A percentile compares a stretch with the other conserved stretches of the same genome.
Conservation (phyloP, 345 rosid species). For the Eucalyptus paniculata region DNA sequence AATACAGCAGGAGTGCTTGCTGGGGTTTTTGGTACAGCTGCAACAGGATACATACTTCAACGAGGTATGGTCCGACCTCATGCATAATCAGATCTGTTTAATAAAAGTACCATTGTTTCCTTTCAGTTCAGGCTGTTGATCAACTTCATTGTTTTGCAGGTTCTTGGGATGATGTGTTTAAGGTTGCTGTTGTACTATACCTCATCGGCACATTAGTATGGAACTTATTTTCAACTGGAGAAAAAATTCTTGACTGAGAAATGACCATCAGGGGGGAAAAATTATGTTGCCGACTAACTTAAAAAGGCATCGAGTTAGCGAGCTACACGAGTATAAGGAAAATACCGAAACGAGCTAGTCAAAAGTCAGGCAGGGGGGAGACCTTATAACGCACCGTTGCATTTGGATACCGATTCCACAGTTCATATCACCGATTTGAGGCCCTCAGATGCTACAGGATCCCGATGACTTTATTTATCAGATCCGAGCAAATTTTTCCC, state of each 20-base stretch:
- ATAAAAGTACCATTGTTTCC: neutral
- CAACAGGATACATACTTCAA: conserved; percentile 90
- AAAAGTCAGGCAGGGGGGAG: neutral
- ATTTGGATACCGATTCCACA: neutral
- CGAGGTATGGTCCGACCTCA: conserved; percentile 25
- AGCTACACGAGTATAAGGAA: neutral
- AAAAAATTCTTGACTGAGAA: conserved; percentile 59
- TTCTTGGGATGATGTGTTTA: conserved; percentile 96
- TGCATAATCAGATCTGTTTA: neutral
- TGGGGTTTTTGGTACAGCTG: conserved; percentile 95
- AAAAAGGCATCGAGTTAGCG: neutral
- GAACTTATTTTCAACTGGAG: conserved; percentile 91
- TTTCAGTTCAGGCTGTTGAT: neutral
- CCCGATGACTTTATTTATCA: neutral
- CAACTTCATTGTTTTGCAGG: conserved; percentile 20
- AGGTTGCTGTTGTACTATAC: conserved; percentile 79
- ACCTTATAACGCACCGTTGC: neutral
- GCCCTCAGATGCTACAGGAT: neutral
- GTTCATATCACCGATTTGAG: neutral
- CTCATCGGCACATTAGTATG: conserved; percentile 74
- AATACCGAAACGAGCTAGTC: neutral
- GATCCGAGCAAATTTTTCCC: neutral
- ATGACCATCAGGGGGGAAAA: neutral
- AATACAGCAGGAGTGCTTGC: conserved; percentile 96
- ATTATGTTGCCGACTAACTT: neutral